Evolutionary conservation across 495 filamentous ascomycete species (phyloP).

Genomic region (Glutinoglossum americanum): DNA sequence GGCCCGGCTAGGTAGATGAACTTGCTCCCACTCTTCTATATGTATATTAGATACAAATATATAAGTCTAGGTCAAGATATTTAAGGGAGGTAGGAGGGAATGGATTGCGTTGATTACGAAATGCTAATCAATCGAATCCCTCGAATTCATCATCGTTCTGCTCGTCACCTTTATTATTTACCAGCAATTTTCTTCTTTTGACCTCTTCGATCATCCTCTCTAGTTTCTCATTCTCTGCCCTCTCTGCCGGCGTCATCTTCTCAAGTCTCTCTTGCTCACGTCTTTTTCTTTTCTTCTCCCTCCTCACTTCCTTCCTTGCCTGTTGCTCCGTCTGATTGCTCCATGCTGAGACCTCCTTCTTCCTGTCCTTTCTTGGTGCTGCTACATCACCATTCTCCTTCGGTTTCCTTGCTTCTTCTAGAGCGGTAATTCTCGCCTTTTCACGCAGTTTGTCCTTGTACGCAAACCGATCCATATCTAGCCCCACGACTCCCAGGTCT

Average conservation of each 20-base stretch:
- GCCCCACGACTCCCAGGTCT: constrained; percentile 29
- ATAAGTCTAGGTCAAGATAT: too few species aligned
- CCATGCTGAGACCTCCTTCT: constrained; percentile 51
- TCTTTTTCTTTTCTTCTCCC: constrained; percentile 53
- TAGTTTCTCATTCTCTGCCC: constrained; percentile 43
- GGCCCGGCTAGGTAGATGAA: too few species aligned
- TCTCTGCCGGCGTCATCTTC: constrained; percentile 55
- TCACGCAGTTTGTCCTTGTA: constrained; percentile 69
- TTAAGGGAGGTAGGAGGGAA: too few species aligned
- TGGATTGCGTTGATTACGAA: not conserved
- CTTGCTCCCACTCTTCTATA: too few species aligned
- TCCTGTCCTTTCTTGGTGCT: constrained; percentile 12
- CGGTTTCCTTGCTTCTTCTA: constrained; percentile 21
- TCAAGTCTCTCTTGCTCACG: constrained; percentile 45
- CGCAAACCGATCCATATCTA: constrained; percentile 38
- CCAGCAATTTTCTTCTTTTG: constrained; percentile 21
- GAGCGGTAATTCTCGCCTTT: constrained; percentile 35
- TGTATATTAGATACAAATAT: too few species aligned
- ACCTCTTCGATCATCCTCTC: constrained; percentile 53
- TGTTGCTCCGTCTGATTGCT: constrained; percentile 56
- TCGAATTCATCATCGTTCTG: not conserved
- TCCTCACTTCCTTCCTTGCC: constrained; percentile 38
- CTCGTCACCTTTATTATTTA: not conserved
- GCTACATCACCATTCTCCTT: constrained; percentile 14
- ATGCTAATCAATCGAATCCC: not conserved